Evolutionary conservation across 108 stramenopile species (phyloP).

Genomic region (Seminavis robusta): DNA sequence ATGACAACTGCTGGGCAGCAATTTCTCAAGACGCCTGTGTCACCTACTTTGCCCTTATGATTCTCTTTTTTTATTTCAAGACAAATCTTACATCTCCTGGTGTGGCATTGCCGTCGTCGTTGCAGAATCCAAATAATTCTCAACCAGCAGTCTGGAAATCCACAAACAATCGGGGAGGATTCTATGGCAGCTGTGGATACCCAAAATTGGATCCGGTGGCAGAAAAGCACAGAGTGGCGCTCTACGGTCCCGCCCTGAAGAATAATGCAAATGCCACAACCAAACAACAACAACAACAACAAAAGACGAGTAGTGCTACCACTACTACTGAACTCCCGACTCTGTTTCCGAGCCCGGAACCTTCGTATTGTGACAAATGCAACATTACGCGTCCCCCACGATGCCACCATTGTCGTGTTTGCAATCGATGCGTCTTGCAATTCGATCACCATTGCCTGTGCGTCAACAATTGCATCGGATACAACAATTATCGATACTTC

Average conservation of each 20-base stretch:
- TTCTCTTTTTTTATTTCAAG: slow-evolving; percentile 50
- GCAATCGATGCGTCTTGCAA: slow-evolving; percentile 68
- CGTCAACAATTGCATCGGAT: slow-evolving; percentile 97
- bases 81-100: slow-evolving; percentile 66
- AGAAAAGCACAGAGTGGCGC: slow-evolving; percentile 19
- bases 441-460: slow-evolving; percentile 98
- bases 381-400: slow-evolving; percentile 59
- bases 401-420: slow-evolving; percentile 74
- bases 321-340: background rate
- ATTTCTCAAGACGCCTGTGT: slow-evolving; percentile 40
- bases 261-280: background rate
- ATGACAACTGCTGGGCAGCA: slow-evolving; percentile 14
- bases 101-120: slow-evolving; percentile 26
- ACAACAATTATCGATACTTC: slow-evolving; percentile 81
- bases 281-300: background rate
- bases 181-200: slow-evolving; percentile 15
- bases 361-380: slow-evolving; percentile 63
- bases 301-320: background rate
- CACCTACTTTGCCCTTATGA: slow-evolving; percentile 48
- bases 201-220: slow-evolving; percentile 10
- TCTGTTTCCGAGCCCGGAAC: slow-evolving; percentile 33
- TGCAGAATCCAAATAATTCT: too few relatives aligned
- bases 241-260: slow-evolving; percentile 10
- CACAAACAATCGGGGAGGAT: slow-evolving; percentile 41
- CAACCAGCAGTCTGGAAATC: slow-evolving; percentile 17